Evolutionary conservation across 2,329 filamentous ascomycete genomes (phyloP).

Genomic region (Penicillium italicum): DNA sequence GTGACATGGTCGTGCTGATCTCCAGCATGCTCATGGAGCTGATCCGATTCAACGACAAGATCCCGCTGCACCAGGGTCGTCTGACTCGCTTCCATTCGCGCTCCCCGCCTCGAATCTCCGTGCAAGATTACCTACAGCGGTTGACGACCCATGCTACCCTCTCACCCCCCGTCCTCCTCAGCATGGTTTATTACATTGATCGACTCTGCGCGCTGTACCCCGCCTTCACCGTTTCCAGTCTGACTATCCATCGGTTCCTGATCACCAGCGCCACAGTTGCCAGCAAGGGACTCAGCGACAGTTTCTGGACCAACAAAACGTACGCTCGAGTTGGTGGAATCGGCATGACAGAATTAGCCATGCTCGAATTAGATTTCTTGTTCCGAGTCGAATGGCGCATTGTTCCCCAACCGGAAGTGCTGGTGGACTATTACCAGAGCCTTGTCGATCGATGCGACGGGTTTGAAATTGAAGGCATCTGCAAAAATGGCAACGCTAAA

Average conservation of each 20-base stretch:
- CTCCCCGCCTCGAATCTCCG: conserved; percentile 84
- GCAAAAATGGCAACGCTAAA: conserved; percentile 7
- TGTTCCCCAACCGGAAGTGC: conserved; percentile 86
- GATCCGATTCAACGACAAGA: conserved; percentile 84
- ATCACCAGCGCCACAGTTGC: conserved; percentile 95
- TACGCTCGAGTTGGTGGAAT: conserved; percentile 94
- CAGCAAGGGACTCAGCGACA: conserved; percentile 91
- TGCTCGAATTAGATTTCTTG: conserved; percentile 90
- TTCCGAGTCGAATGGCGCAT: conserved; percentile 95
- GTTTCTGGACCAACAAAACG: conserved; percentile 97
- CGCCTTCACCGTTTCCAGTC: conserved; percentile 90
- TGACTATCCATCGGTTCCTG: conserved; percentile 95
- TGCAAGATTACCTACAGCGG: conserved; percentile 87
- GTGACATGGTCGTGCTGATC: conserved; percentile 86
- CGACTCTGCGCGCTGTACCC: conserved; percentile 86
- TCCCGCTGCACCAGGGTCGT: conserved; percentile 78
- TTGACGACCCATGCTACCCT: conserved; percentile 91
- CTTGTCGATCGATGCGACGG: conserved; percentile 67
- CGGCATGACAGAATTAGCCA: conserved; percentile 79
- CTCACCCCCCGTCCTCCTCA: conserved; percentile 87
- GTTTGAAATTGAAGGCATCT: conserved; percentile 50
- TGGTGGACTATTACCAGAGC: conserved; percentile 89
- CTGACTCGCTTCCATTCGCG: conserved; percentile 94
- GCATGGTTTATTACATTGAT: conserved; percentile 99
- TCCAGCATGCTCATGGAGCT: conserved; percentile 94